These are phyloP conservation scores for Rhododendron williamsianum DNA, from an alignment of 148 eudicot species.

Conservation along the genomic window DNA sequence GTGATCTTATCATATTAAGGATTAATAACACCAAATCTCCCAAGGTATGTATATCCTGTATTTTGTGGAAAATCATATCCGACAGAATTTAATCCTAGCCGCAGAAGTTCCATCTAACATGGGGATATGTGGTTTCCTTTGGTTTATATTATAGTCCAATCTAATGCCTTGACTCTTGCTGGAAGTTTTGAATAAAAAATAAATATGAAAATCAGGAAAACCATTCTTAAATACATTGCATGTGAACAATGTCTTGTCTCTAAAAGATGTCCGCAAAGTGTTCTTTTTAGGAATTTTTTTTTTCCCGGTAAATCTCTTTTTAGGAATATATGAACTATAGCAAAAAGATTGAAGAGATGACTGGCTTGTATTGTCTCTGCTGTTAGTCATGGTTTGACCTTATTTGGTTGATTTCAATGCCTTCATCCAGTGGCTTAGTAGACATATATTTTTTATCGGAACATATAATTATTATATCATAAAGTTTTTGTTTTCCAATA, in stretches of 20 bases:
- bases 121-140: not conserved
- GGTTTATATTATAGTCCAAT: not conserved
- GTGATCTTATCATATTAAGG: not conserved
- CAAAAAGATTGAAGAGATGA: not conserved
- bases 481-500: too few relatives aligned
- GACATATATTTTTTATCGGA: too few relatives aligned
- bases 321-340: not conserved
- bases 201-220: not conserved
- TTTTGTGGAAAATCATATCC: not conserved
- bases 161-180: not conserved
- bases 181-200: not conserved
- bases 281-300: not conserved
- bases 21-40: not conserved
- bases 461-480: too few relatives aligned
- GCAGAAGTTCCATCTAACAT: not conserved
- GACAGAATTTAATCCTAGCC: not conserved
- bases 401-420: slow-evolving; percentile 1
- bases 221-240: not conserved
- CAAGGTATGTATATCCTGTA: not conserved
- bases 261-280: not conserved
- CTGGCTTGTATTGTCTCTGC: not conserved
- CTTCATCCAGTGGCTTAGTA: too few relatives aligned
- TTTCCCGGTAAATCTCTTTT: too few relatives aligned
- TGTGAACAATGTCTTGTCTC: not conserved
- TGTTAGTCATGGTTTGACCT: not conserved